Base-by-base conservation (phyloP, 305 asterid genomes). In the Rubia balearica region DNA sequence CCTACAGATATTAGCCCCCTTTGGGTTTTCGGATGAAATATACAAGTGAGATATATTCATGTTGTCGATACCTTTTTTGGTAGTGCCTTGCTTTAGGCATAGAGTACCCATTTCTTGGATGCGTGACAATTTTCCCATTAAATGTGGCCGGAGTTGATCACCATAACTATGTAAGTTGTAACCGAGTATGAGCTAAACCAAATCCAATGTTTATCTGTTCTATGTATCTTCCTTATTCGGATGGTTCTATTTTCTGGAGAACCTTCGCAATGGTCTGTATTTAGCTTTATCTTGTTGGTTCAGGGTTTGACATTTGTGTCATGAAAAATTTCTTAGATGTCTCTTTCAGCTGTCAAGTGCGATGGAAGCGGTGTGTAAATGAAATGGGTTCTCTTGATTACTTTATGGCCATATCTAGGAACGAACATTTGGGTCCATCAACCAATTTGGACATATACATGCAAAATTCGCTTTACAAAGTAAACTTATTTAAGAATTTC, bases 21-120 rank as follows among this genome's bases (percentile, higher is more conserved):
- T 70, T 76, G 71, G 51, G 77, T 51, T 65, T 62, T 13, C 33
- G 74, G 73, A 67, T 59, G 7, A 41, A 43, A 10, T 68, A 42
- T 22, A 27, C 55, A 55, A 74, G 49, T 69, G 56, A 61, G 65
- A 71, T 76, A 61, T 73, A 69, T 76, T 79, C 70, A 76, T 76
- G 74, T 62, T 81, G 84, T 82, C 77, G 75, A 79, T 75, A 83
- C 77, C 76, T 68, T 80, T 74, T 84, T 81, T 70, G 73, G 53
- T 71, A n/a, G 74, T 38, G 79, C 9, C 24, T 42, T 19, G 62
- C n/a, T 19, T 38, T 42, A 76, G 81, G 80, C 78, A 49, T 76
- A 69, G 73, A 67, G 61, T 43, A 72, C 84, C 78, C 86, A 78
- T 78, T 85, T 77, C 51, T 65, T 76, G 68, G 85, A 78, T 76